Evolutionary conservation across 2,329 filamentous ascomycete genomes (phyloP), one percentile per base, ranked within the genome.

Genomic region (Amauroascus niger): DNA sequence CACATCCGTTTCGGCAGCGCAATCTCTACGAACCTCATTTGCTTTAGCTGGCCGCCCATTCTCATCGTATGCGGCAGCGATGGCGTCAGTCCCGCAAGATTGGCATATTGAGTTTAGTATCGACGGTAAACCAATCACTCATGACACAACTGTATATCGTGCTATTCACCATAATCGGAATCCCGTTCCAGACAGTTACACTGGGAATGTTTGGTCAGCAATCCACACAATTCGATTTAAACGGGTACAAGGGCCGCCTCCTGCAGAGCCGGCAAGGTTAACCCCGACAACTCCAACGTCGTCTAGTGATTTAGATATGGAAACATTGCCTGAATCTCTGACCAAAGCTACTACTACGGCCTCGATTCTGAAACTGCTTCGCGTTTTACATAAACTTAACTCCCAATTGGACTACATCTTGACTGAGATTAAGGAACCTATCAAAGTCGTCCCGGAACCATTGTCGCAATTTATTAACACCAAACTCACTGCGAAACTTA

Each of bases 71-170:
- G 85, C 89, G 22, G 86, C 87, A 50, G 88, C 88, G 3, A 80
- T 94, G 50, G 87, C 90, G 61, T 76, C 87, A 13, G 76, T 81
- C 0, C 88, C 90, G 1, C 86, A 94, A 65, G 90, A 97, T 65
- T 98, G 93, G 93, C 91, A 98, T 64, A 89, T 98, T 57, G 88
- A 97, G 64, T 98, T 98, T 70, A 90, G 82, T 60, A 79, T 97
- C 48, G 86, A 94, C 59, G 86, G 80, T 51, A 88, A 89, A 67
- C 79, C 86, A 1, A 86, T 98, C 55, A 78, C 87, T 0, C 93
- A 90, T 61, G 90, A 97, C 62, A 96, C 88, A 0, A 98, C 93
- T 0, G 91, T 98, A 53, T 98, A 97, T 65, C 85, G 91, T 46
- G 93, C 93, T 30, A 88, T 97, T 7, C 88, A 96, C 64, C 86